Evolutionary conservation across 2,329 filamentous ascomycete species (phyloP), one percentile per base, ranked within the genome.

Genomic region (Pseudopyricularia javanii): DNA sequence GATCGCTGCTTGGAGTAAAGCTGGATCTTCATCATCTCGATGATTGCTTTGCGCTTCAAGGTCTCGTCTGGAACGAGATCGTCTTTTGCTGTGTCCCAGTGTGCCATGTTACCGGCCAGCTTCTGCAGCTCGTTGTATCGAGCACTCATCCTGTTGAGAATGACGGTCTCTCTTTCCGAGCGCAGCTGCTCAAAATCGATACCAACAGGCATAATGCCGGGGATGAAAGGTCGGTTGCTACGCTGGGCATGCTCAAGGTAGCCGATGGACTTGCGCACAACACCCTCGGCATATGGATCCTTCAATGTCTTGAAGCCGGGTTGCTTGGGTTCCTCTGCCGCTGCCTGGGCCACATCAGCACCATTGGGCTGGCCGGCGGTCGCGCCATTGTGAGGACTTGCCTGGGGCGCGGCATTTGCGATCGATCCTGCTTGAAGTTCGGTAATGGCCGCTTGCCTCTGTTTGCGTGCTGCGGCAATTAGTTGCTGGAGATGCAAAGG

Each of bases 11-110:
- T 95, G 1, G 87, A 83, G 51, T 95, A 83, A n/a, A 96, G 71
- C 50, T 83, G 83, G 34, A 97, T 76, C 64, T 88, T 87, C 75
- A 96, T 97, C 74, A 94, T 89, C 71, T 98, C 93, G 54, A 98
- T 96, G 59, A 96, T 76, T 24, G 91, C 88, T 66, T 91, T 91
- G 51, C 90, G 72, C 72, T 95, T 97, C 50, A 95, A 71, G 1
- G 83, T 82, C 59, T 94, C 88, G 59, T 96, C 89, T 22, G 85
- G 78, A 24, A 83, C 80, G 2, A 79, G 76, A 63, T 58, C 65
- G 28, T 85, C 79, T 55, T 88, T 85, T 8, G 82, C 82, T 0
- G 85, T 82, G 62, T 97, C 89, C 86, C 90, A 94, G 50, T 88
- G 86, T 30, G 85, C 88, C 50, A 96, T 75, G 62, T 95, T 95